These are phyloP conservation scores for Tausonia pullulans DNA, from an alignment of 1,284 basidiomycete species.

Conservation along the genomic window DNA sequence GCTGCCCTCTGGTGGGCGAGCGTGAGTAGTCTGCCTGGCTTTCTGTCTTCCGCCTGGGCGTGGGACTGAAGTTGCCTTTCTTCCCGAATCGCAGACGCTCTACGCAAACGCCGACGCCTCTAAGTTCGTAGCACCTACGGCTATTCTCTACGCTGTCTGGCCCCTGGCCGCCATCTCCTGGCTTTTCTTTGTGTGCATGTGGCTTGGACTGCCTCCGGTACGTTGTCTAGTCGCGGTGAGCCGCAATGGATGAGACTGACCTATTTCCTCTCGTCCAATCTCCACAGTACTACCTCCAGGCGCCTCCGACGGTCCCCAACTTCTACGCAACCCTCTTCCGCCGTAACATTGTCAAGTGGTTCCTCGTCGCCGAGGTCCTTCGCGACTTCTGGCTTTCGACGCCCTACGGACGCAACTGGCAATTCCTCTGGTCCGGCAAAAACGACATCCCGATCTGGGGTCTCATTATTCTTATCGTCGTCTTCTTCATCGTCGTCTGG, in stretches of 20 bases:
- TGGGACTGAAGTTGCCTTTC: no score
- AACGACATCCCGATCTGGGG: slow-evolving; percentile 63
- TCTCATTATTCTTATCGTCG: slow-evolving; percentile 62
- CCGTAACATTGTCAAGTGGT: slow-evolving; percentile 81
- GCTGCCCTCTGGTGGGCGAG: slow-evolving; percentile 65
- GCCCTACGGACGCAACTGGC: slow-evolving; percentile 72
- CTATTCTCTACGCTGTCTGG: slow-evolving; percentile 63
- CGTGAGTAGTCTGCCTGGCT: not conserved
- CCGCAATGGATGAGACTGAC: not conserved
- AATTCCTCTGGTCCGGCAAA: slow-evolving; percentile 68
- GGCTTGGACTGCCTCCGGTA: slow-evolving; percentile 56
- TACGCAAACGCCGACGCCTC: no score
- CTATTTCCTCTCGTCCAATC: not conserved
- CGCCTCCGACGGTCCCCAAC: slow-evolving; percentile 82
- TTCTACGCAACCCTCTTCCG: slow-evolving; percentile 78
- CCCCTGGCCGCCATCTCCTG: slow-evolving; percentile 63
- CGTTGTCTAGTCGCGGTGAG: not conserved
- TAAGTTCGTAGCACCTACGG: not conserved
- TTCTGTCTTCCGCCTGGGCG: not conserved
- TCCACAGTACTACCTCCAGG: slow-evolving; percentile 44
- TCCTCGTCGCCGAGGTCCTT: slow-evolving; percentile 68
- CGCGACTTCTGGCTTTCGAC: slow-evolving; percentile 72
- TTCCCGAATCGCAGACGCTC: no score
- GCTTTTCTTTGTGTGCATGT: slow-evolving; percentile 65
- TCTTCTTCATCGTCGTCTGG: slow-evolving; percentile 61